Base-by-base conservation (phyloP, 306 rosid species). In the Oxytropis ochrocephala region DNA sequence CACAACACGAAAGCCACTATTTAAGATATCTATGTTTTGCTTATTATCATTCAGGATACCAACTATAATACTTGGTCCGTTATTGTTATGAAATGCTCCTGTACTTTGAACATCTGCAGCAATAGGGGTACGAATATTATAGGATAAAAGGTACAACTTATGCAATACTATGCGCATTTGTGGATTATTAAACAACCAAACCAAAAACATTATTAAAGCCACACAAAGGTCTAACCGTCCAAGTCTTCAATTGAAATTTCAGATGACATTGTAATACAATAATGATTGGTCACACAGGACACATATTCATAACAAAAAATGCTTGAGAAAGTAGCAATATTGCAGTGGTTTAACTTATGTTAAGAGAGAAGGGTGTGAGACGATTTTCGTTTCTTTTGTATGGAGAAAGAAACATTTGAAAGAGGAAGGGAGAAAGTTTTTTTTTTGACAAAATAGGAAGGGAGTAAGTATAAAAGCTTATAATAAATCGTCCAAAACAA, bases 101-200 rank as follows among this genome's bases (percentile, higher is more conserved):
- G 87, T 79, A 60, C 92, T 88, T 42, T 88, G 90, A 76, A 90
- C 74, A 87, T 94, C 98, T 94, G 86, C 73, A 83, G 56, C 18
- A 54, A 79, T 39, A 61, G 62, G 44, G 17, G 46, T 30, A 72
- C 29, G 56, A 4, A 35, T 11, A 48, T 29, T 12, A 18, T 14
- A 21, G 10, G 14, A 43, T 32, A 38, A 63, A 3, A 55, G 32
- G 60, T 38, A 63, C 27, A 44, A 41, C 18, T 12, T 16, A 82
- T 14, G 42, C 35, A 50, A 67, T 30, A 41, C 13, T 44, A 50
- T 21, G 19, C 4, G 36, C 35, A 55, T 49, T 67, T 58, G 14
- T 54, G 35, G 63, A 62, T 35, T 39, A 36, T 16, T 32, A 53
- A 77, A 46, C 52, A 53, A 63, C 46, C 19, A 53, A 35, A 39